phyloP scores from a whole-genome alignment of 2,329 filamentous ascomycete genomes.

The Zymoseptoria ardabiliae region DNA sequence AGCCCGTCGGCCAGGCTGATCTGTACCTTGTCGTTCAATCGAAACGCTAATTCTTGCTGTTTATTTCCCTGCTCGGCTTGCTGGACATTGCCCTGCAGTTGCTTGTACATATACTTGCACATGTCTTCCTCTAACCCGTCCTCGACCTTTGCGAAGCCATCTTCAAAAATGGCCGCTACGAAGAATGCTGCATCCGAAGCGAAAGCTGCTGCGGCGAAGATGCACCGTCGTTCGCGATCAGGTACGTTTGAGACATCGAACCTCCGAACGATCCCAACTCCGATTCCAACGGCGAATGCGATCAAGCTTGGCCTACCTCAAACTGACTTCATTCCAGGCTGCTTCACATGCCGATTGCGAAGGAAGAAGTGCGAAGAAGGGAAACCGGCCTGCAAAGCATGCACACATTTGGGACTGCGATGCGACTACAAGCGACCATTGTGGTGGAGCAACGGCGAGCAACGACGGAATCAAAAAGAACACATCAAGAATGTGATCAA shows the following conservation, averaged over 20 bases:
- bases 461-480: constrained; percentile 81
- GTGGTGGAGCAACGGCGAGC: constrained; percentile 96
- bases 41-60: constrained; percentile 16
- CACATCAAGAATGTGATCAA: constrained; percentile 96
- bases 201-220: constrained; percentile 62
- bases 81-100: constrained; percentile 25
- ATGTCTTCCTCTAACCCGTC: constrained; percentile 41
- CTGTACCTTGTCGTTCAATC: constrained; percentile 37
- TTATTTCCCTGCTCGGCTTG: constrained; percentile 26
- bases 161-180: constrained; percentile 44
- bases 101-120: constrained; percentile 35
- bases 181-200: constrained; percentile 43
- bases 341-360: constrained; percentile 60
- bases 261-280: not conserved
- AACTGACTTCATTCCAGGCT: constrained; percentile 45
- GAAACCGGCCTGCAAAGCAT: constrained; percentile 57
- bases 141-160: constrained; percentile 32
- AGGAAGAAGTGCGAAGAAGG: constrained; percentile 65
- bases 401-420: constrained; percentile 65
- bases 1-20: constrained; percentile 44
- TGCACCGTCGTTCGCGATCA: constrained; percentile 90
- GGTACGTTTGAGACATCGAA: constrained; percentile 52
- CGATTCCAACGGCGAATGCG: constrained; percentile 29
- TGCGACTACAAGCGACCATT: constrained; percentile 96
- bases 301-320: constrained; percentile 11